Evolutionary conservation across 2,329 filamentous ascomycete genomes (phyloP), one percentile per base, ranked within the genome.

Genomic region (Diplodia mutila): DNA sequence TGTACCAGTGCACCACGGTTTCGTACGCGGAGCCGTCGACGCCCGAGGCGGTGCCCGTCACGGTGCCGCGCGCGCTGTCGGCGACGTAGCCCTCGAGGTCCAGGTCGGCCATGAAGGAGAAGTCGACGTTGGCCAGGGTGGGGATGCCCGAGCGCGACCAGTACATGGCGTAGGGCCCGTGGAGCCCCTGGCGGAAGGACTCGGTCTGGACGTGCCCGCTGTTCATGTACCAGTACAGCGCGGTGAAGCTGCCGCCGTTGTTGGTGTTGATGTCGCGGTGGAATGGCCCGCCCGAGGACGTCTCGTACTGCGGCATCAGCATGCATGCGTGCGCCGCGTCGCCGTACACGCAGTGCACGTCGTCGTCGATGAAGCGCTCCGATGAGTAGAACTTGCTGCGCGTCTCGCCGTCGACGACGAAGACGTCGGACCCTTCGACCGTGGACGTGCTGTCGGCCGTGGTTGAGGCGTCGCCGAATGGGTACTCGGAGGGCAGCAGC

Each of bases 301-400:
- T 83, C 75, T 91, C 89, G 61, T 87, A 88, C 42, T 85, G 79
- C 49, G 85, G 84, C 61, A 85, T 82, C 65, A 89, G 79, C 76
- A 90, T 86, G 76, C 88, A 91, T 12, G 86, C 87, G 70, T 89
- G 86, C 46, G 86, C 82, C 34, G 75, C 77, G 68, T 80, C 81
- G 25, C 85, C 84, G 68, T 83, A 84, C 46, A 89, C 85, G 76
- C 89, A 91, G 74, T 89, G 88, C 29, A 85, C 83, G 53, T 86
- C 80, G 71, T 90, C 88, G 74, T 91, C 89, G 73, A 91, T 90
- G 77, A 90, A 91, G n/a, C 88, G 84, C 69, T 89, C 82, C 68
- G 86, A 88, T 1, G 87, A 89, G 79, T 89, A 91, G 80, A 91
- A 91, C 76, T 91, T 91, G 77, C 85, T 88, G 48, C 89, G 85